Evolutionary conservation across 129 eudicot genomes (phyloP).

Genomic region (Lonicera japonica): DNA sequence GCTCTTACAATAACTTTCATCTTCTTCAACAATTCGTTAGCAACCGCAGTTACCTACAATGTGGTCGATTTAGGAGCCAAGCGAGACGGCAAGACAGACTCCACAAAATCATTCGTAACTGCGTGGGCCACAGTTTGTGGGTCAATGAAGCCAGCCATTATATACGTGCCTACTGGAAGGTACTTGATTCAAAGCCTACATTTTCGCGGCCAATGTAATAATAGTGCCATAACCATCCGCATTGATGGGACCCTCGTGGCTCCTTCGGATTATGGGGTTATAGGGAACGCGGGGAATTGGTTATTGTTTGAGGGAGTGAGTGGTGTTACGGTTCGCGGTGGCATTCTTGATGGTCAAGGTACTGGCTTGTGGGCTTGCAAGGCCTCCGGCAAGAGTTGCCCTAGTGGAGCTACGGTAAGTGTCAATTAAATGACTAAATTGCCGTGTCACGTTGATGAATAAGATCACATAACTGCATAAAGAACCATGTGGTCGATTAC

Average conservation of each 20-base stretch:
- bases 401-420: constrained; percentile 60
- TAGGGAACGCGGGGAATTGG: constrained; percentile 40
- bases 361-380: constrained; percentile 55
- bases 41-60: neutral
- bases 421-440: no score
- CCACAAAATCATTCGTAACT: constrained; percentile 3
- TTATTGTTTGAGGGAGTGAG: constrained; percentile 41
- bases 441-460: no score
- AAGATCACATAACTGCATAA: no score
- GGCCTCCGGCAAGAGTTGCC: constrained; percentile 41
- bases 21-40: neutral
- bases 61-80: constrained; percentile 13
- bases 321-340: constrained; percentile 58
- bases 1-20: neutral
- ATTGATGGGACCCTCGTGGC: constrained; percentile 62
- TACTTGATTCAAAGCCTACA: constrained; percentile 22
- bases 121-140: constrained; percentile 27
- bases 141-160: constrained; percentile 27
- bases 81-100: constrained; percentile 22
- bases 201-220: constrained; percentile 49
- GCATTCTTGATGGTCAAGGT: constrained; percentile 56
- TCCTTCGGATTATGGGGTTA: constrained; percentile 40
- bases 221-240: constrained; percentile 26
- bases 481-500: no score
- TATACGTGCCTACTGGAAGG: constrained; percentile 51